These are phyloP conservation scores for Termitomyces sp. DNA, from an alignment of 768 basidiomycete species.

Conservation along the genomic window DNA sequence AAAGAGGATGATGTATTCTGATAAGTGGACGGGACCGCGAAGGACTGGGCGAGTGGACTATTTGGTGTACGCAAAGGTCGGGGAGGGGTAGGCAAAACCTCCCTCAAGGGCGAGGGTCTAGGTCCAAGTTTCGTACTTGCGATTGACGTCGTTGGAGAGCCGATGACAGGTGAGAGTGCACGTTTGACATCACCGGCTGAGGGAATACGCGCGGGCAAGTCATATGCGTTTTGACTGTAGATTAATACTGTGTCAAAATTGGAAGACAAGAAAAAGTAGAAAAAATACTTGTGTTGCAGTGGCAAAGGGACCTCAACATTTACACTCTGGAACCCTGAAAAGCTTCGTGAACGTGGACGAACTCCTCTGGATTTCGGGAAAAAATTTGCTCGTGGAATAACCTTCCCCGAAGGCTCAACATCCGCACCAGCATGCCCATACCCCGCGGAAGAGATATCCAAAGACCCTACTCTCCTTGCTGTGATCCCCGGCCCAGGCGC, in stretches of 20 bases:
- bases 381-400: conserved; percentile 58
- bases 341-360: conserved; percentile 70
- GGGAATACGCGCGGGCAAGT: conserved; percentile 14
- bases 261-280: background rate
- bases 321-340: conserved; percentile 59
- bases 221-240: conserved; percentile 23
- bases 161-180: conserved; percentile 16
- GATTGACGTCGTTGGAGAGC: conserved; percentile 12
- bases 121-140: conserved; percentile 3
- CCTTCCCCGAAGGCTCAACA: conserved; percentile 4
- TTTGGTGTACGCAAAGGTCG: conserved; percentile 20
- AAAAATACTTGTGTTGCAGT: conserved; percentile 24
- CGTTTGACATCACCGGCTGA: conserved; percentile 17
- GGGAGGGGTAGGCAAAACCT: conserved; percentile 8
- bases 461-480: conserved; percentile 4
- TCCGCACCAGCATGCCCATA: background rate
- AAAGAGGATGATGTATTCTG: conserved; percentile 4
- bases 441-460: conserved; percentile 1
- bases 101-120: conserved; percentile 15
- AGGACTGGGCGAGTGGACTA: conserved; percentile 29
- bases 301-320: conserved; percentile 23
- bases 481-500: conserved; percentile 1
- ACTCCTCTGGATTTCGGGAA: conserved; percentile 45
- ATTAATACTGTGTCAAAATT: background rate
- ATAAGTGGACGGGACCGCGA: conserved; percentile 4